Evolutionary conservation across 768 basidiomycete genomes (phyloP).

Genomic region (Clitopilus passeckerianus): DNA sequence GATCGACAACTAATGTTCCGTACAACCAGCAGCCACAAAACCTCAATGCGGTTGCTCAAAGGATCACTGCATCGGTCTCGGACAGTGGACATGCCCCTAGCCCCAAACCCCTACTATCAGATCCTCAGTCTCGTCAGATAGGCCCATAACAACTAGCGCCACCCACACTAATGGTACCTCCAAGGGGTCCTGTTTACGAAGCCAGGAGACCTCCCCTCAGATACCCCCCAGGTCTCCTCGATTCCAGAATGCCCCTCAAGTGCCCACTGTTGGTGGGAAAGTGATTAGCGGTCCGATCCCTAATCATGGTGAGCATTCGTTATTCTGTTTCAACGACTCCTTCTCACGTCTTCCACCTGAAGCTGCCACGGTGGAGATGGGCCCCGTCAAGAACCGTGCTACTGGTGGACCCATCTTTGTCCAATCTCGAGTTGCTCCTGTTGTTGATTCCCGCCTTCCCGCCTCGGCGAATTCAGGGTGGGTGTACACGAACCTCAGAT

Average conservation of each 20-base stretch:
- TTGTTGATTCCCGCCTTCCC: slow-evolving; percentile 21
- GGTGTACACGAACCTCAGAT: slow-evolving; percentile 17
- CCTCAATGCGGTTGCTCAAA: slow-evolving; percentile 66
- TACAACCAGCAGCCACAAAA: slow-evolving; percentile 63
- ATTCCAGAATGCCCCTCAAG: background rate
- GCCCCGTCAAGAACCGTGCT: slow-evolving; percentile 65
- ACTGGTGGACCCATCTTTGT: slow-evolving; percentile 62
- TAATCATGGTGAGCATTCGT: slow-evolving; percentile 51
- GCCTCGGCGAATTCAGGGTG: slow-evolving; percentile 64
- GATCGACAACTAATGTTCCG: slow-evolving; percentile 51
- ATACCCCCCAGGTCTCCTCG: background rate
- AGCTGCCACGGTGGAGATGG: slow-evolving; percentile 73
- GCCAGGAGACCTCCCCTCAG: background rate
- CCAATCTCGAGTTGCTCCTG: slow-evolving; percentile 27
- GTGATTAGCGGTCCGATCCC: slow-evolving; percentile 65
- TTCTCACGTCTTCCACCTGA: slow-evolving; percentile 6
- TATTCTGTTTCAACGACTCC: slow-evolving; percentile 1
- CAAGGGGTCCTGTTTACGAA: background rate
- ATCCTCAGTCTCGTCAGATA: background rate
- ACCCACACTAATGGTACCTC: background rate
- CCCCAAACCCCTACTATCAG: background rate
- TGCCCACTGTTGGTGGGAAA: slow-evolving; percentile 53
- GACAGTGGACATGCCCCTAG: slow-evolving; percentile 26
- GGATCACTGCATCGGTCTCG: slow-evolving; percentile 43
- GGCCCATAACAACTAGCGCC: background rate